Conservation (phyloP, 2,329 filamentous ascomycete genomes). For the Cladosporium halotolerans region DNA sequence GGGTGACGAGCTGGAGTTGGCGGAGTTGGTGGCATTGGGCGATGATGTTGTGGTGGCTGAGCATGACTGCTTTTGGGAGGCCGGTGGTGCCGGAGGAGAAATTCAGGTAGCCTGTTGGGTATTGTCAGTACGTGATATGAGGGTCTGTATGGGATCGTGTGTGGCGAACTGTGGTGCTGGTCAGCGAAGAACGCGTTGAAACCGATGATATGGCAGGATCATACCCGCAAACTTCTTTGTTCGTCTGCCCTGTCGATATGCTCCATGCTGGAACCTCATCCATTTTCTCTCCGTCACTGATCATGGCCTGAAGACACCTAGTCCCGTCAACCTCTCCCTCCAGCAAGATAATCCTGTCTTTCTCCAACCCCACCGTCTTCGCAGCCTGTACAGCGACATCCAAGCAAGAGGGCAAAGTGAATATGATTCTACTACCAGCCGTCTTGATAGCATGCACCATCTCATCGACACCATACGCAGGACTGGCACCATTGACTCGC, state of each 20-base stretch:
- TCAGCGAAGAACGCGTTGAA: too few relatives aligned
- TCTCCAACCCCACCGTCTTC: conserved; percentile 33
- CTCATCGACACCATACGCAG: conserved; percentile 61
- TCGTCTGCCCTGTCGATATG: conserved; percentile 46
- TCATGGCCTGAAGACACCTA: conserved; percentile 27
- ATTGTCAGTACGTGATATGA: conserved; percentile 23
- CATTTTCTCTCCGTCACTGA: conserved; percentile 31
- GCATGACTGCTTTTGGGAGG: conserved; percentile 45
- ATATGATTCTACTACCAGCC: conserved; percentile 49
- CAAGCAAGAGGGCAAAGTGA: conserved; percentile 49
- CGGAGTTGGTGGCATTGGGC: conserved; percentile 56
- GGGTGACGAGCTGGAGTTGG: conserved; percentile 40
- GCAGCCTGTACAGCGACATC: conserved; percentile 49
- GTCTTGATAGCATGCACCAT: conserved; percentile 60
- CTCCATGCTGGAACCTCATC: conserved; percentile 36
- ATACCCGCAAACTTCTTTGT: conserved; percentile 41
- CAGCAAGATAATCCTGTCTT: conserved; percentile 4
- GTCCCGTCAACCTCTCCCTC: not conserved
- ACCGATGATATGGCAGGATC: not conserved
- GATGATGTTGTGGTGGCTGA: conserved; percentile 47
- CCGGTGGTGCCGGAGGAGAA: conserved; percentile 44
- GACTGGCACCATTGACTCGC: conserved; percentile 56
- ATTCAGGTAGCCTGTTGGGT: conserved; percentile 38
- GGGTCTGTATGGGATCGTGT: conserved; percentile 16
- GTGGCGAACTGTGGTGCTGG: not conserved